Percentiles rank a stretch among this genome's conserved stretches.
Conservation (phyloP, 108 stramenopile species). For the Chaetoceros tenuissimus region DNA sequence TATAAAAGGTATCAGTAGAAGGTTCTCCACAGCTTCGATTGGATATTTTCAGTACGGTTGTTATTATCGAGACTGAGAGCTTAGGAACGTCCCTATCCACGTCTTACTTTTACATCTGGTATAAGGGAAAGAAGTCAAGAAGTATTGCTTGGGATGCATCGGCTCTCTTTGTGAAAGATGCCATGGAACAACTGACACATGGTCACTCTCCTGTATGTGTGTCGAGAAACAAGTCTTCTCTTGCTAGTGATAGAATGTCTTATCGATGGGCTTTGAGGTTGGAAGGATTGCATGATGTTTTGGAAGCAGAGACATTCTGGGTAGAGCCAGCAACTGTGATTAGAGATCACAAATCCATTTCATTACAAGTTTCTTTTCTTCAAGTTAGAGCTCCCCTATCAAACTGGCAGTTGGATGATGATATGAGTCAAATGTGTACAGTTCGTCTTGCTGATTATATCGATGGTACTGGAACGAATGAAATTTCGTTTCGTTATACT, state of each 20-base stretch:
- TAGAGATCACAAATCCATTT: slow-evolving; percentile 4
- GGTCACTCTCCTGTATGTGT: slow-evolving; percentile 12
- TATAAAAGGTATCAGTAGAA: slow-evolving; percentile 17
- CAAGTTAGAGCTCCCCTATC: background rate
- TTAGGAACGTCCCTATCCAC: slow-evolving; percentile 7
- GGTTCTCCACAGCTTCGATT: slow-evolving; percentile 27
- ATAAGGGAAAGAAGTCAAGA: slow-evolving; percentile 11
- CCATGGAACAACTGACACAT: slow-evolving; percentile 10
- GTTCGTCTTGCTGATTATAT: slow-evolving; percentile 19
- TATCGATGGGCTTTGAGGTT: slow-evolving; percentile 30
- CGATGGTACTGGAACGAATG: slow-evolving; percentile 21
- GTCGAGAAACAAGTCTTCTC: slow-evolving; percentile 9
- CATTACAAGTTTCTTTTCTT: background rate
- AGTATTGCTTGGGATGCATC: slow-evolving; percentile 20
- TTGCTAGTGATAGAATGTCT: slow-evolving; percentile 2
- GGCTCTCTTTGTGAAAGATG: slow-evolving; percentile 13
- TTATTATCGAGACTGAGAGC: slow-evolving; percentile 11
- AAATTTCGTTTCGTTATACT: slow-evolving; percentile 23
- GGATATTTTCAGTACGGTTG: slow-evolving; percentile 11
- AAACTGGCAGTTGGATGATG: slow-evolving; percentile 10
- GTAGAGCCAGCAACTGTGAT: slow-evolving; percentile 5
- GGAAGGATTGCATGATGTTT: slow-evolving; percentile 12
- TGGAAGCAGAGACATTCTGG: slow-evolving; percentile 2
- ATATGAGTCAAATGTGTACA: slow-evolving; percentile 15
- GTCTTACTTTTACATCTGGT: slow-evolving; percentile 18